Evolutionary conservation across 2,329 filamentous ascomycete species (phyloP), one percentile per base, ranked within the genome.

Genomic region (Hyphodiscus sp.): DNA sequence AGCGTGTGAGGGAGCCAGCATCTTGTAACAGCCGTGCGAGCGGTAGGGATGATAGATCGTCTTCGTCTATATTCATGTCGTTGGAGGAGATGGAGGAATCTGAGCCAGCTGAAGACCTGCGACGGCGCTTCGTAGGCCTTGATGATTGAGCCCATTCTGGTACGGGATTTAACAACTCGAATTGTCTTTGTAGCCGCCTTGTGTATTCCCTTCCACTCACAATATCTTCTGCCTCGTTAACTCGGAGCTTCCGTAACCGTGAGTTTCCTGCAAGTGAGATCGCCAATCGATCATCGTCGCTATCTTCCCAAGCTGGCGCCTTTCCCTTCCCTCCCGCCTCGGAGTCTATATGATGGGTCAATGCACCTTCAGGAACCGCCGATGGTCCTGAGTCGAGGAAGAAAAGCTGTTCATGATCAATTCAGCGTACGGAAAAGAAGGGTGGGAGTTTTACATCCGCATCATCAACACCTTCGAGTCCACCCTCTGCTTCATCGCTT

Each of bases 171-270:
- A 82, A 71, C 47, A 74, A 74, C 57, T 81, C 71, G 58, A 82
- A 95, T 67, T 96, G 91, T 65, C 85, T 83, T 55, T 91, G 83
- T 63, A 99, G 73, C 59, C 94, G 77, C 63, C 79, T 80, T 52
- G 85, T 82, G 70, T 99, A 99, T 69, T 96, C 92, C 57, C 82
- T 85, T 47, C 94, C 94, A 61, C 75, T 89, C 58, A 99, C 82
- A 11, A 95, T 68, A 68, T 99, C 94, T 65, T 99, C 94, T 1
- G 80, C 81, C 66, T 92, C 90, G 1, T 83, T 85, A 49, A 84
- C 76, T 57, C 94, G 81, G 58, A 99, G 76, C 71, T 97, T 97
- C 61, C 91, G 82, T 67, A 96, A 70, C 59, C 88, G 81, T 47
- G 83, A 81, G 45, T 86, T 83, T 23, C 82, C 80, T 2, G 89